Conservation (phyloP, 2,329 filamentous ascomycete genomes). For the Rhexocercosporidium sp. region DNA sequence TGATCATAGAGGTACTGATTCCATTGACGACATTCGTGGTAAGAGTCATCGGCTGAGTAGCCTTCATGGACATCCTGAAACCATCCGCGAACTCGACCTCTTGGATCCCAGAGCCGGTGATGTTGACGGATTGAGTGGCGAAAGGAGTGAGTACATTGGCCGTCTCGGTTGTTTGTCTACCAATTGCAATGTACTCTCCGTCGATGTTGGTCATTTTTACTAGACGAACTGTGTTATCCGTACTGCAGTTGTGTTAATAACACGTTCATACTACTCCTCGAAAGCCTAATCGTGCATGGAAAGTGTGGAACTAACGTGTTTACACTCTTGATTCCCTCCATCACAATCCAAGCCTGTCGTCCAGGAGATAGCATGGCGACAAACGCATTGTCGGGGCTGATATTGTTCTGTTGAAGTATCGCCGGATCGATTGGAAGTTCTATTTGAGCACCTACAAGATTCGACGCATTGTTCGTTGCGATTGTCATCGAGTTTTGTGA, state of each 20-base stretch:
- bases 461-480: slow-evolving; percentile 24
- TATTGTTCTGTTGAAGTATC: slow-evolving; percentile 21
- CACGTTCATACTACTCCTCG: too few species aligned
- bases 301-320: slow-evolving; percentile 24
- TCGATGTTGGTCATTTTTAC: slow-evolving; percentile 26
- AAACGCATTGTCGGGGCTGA: slow-evolving; percentile 26
- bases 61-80: slow-evolving; percentile 27
- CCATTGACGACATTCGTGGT: slow-evolving; percentile 25
- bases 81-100: slow-evolving; percentile 29
- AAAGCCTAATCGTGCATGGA: too few species aligned
- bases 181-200: slow-evolving; percentile 27
- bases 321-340: slow-evolving; percentile 26
- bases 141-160: slow-evolving; percentile 26
- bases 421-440: slow-evolving; percentile 23
- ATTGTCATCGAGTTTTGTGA: slow-evolving; percentile 30
- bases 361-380: slow-evolving; percentile 27
- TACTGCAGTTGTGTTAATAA: slow-evolving; percentile 1
- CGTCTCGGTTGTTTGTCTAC: slow-evolving; percentile 25
- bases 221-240: slow-evolving; percentile 25
- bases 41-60: slow-evolving; percentile 25
- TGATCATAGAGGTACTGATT: slow-evolving; percentile 17
- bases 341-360: slow-evolving; percentile 28
- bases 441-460: slow-evolving; percentile 29
- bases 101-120: slow-evolving; percentile 28
- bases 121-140: slow-evolving; percentile 20